Base-by-base conservation (phyloP, 345 rosid species). In the Lumnitzera littorea region DNA sequence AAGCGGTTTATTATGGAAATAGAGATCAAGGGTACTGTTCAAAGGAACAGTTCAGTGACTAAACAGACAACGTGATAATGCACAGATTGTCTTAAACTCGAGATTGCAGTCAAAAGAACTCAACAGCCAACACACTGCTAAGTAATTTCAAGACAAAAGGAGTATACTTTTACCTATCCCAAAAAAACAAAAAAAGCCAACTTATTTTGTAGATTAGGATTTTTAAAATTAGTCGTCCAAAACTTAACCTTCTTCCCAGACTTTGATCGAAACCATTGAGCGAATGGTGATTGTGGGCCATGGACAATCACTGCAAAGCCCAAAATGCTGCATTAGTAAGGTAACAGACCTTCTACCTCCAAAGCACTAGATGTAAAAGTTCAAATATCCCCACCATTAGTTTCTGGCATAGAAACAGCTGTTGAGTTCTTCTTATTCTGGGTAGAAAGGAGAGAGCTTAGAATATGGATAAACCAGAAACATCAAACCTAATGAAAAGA, bases 181-280 rank as follows among this genome's bases (percentile, higher is more conserved):
- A 27, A 27, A 27, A 27, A 27, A 27, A 27, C 3, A 27, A 27
- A 27, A 27, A 27, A 27, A 1, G 43, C 43, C 43, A 36, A 36
- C 10, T 36, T 36, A 36, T 36, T 36, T 36, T 4, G 11, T 6
- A 36, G 43, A 36, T 9, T 36, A 36, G 43, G 5, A 27, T 5
- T 5, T 2, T 27, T 2, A 27, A 27, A 27, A 27, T 27, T 2
- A 27, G 5, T 0, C 9, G 0, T 36, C 20, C 27, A 11, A 1
- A 20, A 43, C 3, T 55, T 41, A 49, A 90, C 97, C 88, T 86
- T 86, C 56, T 63, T 72, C 47, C 81, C 64, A 46, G 96, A 66
- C 64, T 84, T 91, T 50, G 92, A 64, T 64, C 76, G 57, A 71
- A 77, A 82, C 80, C 86, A 82, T 1, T 79, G 79, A 72, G 75